Base-by-base conservation (phyloP, 75 land plant species). In the Pseudotsuga menziesii region DNA sequence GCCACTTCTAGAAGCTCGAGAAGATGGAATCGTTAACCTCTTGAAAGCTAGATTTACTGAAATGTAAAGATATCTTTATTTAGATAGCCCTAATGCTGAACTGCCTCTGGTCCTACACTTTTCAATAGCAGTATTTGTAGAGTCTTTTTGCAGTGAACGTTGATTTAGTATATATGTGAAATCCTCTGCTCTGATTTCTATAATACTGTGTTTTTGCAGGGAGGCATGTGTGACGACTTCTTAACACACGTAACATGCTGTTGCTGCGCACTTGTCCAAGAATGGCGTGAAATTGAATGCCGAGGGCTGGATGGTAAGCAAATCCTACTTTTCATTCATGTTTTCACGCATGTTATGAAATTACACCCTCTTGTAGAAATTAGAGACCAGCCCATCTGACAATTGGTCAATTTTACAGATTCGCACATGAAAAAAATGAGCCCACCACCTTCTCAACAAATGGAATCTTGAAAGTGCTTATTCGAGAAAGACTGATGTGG, bases 211-310 rank as follows among this genome's bases (percentile, higher is more conserved):
- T 69, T 69, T 26, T 23, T 83, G 60, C 83, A 95, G 98, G 99
- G 99, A 72, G 99, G 92, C 15, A 72, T 81, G 19, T 89, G 86
- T 78, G 98, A 92, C 62, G 99, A 96, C 84, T 89, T 90, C 75
- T 85, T 93, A 32, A 89, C 98, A 4, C 99, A 96, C 78, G 78
- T 90, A 41, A 82, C 89, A 80, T 96, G 99, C 77, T 94, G 92
- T 78, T 96, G 95, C 78, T 96, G 99, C 83, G 92, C 99, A 14
- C 88, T 96, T 57, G 91, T 96, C 55, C 99, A 96, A 90, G 99
- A 96, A 85, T 90, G 90, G 90, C 90, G 91, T n/a, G 99, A 96
- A 82, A 88, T 96, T 57, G 87, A 90, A 78, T 88, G 85, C 55
- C 97, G 94, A 69, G 91, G 93, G 35, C 77, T 75, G 67, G 79